phyloP scores from a whole-genome alignment of 371 early-diverging fungal species.

The Mortierella sp. region DNA sequence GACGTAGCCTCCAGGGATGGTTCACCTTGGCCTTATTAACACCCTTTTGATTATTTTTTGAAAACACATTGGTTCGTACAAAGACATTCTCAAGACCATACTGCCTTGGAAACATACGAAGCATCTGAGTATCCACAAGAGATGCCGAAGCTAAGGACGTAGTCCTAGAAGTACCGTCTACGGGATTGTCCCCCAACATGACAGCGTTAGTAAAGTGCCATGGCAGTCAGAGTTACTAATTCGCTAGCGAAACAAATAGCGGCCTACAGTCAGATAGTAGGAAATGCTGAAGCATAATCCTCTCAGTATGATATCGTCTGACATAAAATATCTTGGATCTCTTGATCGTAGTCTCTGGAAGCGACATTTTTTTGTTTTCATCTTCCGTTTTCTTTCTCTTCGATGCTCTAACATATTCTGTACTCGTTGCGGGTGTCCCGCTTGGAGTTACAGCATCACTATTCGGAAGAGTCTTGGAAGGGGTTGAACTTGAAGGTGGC shows the following conservation, averaged over 20 bases:
- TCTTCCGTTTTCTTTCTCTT: not conserved
- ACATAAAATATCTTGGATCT: constrained; percentile 30
- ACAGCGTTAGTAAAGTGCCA: not conserved
- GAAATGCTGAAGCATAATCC: constrained; percentile 23
- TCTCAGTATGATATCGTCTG: constrained; percentile 19
- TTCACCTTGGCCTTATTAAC: not conserved
- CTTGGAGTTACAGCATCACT: not conserved
- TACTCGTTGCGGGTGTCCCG: not conserved
- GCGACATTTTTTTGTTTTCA: not conserved
- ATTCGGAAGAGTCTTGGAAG: not conserved
- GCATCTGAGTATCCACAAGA: constrained; percentile 3
- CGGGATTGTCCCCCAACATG: not conserved
- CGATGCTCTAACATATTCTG: not conserved
- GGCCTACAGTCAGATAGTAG: constrained; percentile 24
- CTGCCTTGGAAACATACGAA: constrained; percentile 40
- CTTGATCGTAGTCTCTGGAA: constrained; percentile 21
- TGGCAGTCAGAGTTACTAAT: not conserved
- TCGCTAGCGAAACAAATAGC: not conserved
- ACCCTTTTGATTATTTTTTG: not conserved
- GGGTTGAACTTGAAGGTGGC: not conserved
- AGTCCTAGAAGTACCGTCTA: not conserved
- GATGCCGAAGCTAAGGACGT: not conserved
- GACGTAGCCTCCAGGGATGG: constrained; percentile 37
- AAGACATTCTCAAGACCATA: constrained; percentile 29
- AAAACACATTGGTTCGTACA: not conserved